A percentile compares a stretch with the other conserved stretches of the same genome.
Evolutionary conservation across 2,329 filamentous ascomycete species (phyloP).

Genomic region (Knufia petricola): DNA sequence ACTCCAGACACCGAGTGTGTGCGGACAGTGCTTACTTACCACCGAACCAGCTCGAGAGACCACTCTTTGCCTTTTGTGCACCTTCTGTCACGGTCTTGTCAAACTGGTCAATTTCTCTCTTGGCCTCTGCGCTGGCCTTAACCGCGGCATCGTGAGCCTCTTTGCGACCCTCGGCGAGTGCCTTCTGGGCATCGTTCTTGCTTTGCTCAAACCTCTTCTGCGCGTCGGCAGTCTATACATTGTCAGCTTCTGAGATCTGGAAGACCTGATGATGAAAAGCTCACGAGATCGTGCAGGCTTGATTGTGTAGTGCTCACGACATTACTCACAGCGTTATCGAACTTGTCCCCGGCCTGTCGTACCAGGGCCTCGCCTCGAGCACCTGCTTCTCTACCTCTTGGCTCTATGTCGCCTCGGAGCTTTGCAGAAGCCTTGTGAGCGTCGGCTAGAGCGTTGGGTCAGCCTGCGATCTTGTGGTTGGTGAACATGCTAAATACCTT

Average conservation of each 20-base stretch:
- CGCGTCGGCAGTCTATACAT: not conserved
- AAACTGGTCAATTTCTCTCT: conserved; percentile 59
- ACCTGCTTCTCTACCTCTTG: conserved; percentile 52
- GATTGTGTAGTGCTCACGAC: too few species aligned
- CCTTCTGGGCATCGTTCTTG: conserved; percentile 28
- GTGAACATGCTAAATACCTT: conserved; percentile 48
- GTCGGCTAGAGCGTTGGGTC: conserved; percentile 52
- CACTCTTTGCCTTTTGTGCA: conserved; percentile 72
- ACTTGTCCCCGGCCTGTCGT: conserved; percentile 51
- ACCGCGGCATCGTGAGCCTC: conserved; percentile 57
- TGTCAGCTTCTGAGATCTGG: conserved; percentile 8
- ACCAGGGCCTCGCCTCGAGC: conserved; percentile 55
- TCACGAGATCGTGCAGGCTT: too few species aligned
- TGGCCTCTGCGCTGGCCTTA: conserved; percentile 48
- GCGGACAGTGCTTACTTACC: conserved; percentile 30
- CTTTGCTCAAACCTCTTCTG: conserved; percentile 23
- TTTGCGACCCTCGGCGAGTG: conserved; percentile 54
- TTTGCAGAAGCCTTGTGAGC: conserved; percentile 58
- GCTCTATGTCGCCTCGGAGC: conserved; percentile 57
- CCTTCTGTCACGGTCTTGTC: conserved; percentile 73
- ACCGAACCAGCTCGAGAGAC: conserved; percentile 78
- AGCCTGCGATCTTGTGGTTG: not conserved
- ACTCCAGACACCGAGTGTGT: conserved; percentile 1
- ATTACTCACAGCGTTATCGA: conserved; percentile 59
- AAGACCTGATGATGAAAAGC: too few species aligned